Evolutionary conservation across 106 monocot genomes (phyloP).

Genomic region (Dendrobium huoshanense): DNA sequence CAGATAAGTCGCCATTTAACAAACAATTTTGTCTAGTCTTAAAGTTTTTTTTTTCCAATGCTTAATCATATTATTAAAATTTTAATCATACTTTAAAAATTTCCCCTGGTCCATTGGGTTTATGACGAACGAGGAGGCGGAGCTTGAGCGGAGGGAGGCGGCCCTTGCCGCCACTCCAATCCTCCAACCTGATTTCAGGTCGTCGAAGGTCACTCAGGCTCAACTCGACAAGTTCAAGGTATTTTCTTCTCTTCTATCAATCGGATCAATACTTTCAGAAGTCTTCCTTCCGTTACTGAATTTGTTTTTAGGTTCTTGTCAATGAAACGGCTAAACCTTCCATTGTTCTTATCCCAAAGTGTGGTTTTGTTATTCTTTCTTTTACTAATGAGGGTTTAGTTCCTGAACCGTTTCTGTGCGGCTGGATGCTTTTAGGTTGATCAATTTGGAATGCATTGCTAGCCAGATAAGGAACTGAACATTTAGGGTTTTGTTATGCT

Average conservation of each 20-base stretch:
- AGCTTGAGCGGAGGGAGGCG: slow-evolving; percentile 31
- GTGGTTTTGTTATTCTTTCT: neutral
- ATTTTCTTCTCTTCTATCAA: neutral
- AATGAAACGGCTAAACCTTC: neutral
- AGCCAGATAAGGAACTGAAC: neutral
- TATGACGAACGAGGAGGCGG: slow-evolving; percentile 5
- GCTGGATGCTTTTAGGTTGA: too few species aligned
- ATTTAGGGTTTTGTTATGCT: neutral
- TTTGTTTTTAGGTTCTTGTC: neutral
- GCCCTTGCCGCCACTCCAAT: slow-evolving; percentile 32
- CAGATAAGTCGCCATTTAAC: too few species aligned
- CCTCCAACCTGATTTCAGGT: slow-evolving; percentile 36
- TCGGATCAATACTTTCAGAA: neutral
- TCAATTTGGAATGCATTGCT: neutral
- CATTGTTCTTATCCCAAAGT: neutral
- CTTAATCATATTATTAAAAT: too few species aligned
- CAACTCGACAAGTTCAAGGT: slow-evolving; percentile 39
- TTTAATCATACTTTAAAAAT: too few species aligned
- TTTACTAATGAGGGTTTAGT: too few species aligned
- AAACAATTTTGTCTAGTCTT: too few species aligned
- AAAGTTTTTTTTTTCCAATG: too few species aligned
- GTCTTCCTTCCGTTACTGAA: neutral
- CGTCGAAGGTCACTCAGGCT: slow-evolving; percentile 37
- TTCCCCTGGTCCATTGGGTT: neutral
- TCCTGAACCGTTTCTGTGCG: too few species aligned